Percentiles rank a stretch among this genome's conserved stretches.
Evolutionary conservation across 805 yeast genomes (phyloP).

Genomic region (Candida anglica): DNA sequence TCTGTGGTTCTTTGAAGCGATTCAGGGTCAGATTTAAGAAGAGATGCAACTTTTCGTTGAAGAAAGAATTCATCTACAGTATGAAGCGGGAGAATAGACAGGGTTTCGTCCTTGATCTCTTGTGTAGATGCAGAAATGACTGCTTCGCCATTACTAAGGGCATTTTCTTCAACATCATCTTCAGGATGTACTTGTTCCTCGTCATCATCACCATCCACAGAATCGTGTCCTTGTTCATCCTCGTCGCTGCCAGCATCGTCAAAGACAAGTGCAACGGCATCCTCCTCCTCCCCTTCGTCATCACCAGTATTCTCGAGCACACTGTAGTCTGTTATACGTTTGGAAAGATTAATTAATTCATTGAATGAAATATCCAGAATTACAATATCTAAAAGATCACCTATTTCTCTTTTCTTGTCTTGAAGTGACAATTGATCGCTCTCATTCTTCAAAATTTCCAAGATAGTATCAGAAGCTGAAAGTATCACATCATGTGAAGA

Average conservation of each 20-base stretch:
- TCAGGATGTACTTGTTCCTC: too few species aligned
- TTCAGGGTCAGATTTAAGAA: constrained; percentile 24
- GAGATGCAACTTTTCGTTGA: constrained; percentile 42
- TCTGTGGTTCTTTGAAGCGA: constrained; percentile 33
- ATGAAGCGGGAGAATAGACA: constrained; percentile 6
- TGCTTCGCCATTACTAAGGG: constrained; percentile 15
- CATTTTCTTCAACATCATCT: constrained; percentile 22
- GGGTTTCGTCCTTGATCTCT: too few species aligned
- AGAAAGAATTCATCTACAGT: constrained; percentile 44
- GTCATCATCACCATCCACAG: constrained; percentile 16
- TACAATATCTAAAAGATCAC: constrained; percentile 38
- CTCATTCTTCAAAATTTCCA: constrained; percentile 52
- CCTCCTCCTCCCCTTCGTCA: constrained; percentile 19
- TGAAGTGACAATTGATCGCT: constrained; percentile 28
- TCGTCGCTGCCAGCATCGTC: constrained; percentile 41
- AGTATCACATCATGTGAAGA: constrained; percentile 69
- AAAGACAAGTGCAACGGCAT: constrained; percentile 40
- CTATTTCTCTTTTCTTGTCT: constrained; percentile 46
- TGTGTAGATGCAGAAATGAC: constrained; percentile 7
- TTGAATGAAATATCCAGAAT: constrained; percentile 44
- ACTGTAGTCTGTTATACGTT: constrained; percentile 50
- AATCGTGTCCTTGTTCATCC: constrained; percentile 22
- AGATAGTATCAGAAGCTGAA: constrained; percentile 65
- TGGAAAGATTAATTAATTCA: constrained; percentile 40
- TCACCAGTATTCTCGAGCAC: constrained; percentile 10